Conservation (phyloP, 768 basidiomycete genomes). For the Pisolithus marmoratus region DNA sequence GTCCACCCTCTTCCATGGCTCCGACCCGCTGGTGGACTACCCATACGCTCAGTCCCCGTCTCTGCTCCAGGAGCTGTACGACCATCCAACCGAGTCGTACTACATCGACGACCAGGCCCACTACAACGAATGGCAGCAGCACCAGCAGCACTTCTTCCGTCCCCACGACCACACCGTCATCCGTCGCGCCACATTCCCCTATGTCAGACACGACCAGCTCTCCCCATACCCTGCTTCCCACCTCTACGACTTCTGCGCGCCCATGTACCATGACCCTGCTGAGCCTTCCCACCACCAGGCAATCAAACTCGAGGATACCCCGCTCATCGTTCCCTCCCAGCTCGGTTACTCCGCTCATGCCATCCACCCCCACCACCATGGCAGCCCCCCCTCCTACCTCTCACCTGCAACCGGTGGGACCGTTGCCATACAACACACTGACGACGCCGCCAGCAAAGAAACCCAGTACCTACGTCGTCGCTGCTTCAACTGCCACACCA, state of each 20-base stretch:
- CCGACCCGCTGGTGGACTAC: conserved; percentile 30
- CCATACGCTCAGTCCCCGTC: conserved; percentile 24
- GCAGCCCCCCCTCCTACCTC: conserved; percentile 32
- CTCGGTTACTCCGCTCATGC: conserved; percentile 27
- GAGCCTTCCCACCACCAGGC: conserved; percentile 27
- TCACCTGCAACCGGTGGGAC: conserved; percentile 34
- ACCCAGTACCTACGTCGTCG: conserved; percentile 84
- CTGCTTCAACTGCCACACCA: conserved; percentile 90
- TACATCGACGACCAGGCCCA: conserved; percentile 29
- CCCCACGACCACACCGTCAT: conserved; percentile 38
- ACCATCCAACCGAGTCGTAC: conserved; percentile 35
- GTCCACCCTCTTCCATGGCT: conserved; percentile 48
- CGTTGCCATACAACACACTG: conserved; percentile 77
- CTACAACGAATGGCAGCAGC: conserved; percentile 30
- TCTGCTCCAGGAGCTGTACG: conserved; percentile 69
- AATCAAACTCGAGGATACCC: conserved; percentile 65
- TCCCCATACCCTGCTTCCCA: conserved; percentile 35
- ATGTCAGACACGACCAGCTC: conserved; percentile 67
- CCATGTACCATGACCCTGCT: conserved; percentile 35
- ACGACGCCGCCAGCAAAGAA: conserved; percentile 86
- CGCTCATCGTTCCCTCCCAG: conserved; percentile 59
- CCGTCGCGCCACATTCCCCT: conserved; percentile 73
- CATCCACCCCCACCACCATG: conserved; percentile 26
- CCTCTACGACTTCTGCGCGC: conserved; percentile 27
- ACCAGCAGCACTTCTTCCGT: conserved; percentile 31